Evolutionary conservation across 2,329 filamentous ascomycete genomes (phyloP).

Genomic region (Colletotrichum acutatum): DNA sequence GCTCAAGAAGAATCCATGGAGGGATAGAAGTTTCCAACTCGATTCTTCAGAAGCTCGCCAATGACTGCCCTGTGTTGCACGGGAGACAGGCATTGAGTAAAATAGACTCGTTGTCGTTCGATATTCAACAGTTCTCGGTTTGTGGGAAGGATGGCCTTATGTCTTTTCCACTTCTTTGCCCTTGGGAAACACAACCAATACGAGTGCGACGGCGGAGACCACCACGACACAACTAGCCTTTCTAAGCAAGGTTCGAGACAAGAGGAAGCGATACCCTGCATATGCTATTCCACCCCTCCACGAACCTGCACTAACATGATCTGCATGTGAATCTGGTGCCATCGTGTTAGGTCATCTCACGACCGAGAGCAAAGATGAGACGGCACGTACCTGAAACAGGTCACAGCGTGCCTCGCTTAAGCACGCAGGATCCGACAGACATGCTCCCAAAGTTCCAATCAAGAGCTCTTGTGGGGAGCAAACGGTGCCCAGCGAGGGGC

Average conservation of each 20-base stretch:
- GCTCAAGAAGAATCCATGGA: not conserved
- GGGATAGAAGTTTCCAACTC: not conserved
- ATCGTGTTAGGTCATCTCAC: not conserved
- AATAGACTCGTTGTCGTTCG: not conserved
- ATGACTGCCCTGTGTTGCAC: not conserved
- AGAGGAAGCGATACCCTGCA: not conserved
- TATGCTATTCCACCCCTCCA: not conserved
- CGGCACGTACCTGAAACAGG: conserved; percentile 34
- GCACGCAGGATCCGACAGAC: not conserved
- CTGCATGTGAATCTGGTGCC: fast-evolving
- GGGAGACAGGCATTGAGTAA: not conserved
- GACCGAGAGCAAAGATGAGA: not conserved
- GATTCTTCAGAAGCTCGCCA: not conserved
- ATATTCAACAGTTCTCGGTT: not conserved
- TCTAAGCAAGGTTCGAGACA: conserved; percentile 8
- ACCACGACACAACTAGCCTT: not conserved
- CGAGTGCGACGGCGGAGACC: not conserved
- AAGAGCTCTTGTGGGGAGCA: not conserved
- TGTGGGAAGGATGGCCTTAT: not conserved
- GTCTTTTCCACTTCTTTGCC: not conserved
- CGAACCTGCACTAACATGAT: not conserved
- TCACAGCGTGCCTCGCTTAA: conserved; percentile 24
- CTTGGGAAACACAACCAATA: not conserved
- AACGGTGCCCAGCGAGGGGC: not conserved
- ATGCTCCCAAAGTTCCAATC: conserved; percentile 3